Conservation (phyloP, 352 stramenopile species). For the Pythium plurisporium region DNA sequence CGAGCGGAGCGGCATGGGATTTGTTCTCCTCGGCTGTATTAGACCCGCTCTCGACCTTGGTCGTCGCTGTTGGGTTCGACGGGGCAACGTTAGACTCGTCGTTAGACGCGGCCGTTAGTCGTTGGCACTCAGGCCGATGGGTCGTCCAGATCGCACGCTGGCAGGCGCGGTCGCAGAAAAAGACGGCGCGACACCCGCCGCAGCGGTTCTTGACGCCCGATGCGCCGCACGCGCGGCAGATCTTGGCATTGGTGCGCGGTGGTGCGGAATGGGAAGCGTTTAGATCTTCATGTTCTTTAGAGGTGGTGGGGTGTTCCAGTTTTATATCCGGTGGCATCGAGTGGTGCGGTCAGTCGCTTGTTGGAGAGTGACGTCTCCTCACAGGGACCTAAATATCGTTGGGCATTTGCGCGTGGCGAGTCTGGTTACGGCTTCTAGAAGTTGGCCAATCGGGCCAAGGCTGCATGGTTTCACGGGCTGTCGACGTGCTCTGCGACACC, state of each 20-base stretch:
- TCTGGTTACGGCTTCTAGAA: constrained; percentile 18
- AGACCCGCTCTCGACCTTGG: too few species aligned
- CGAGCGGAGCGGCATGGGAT: too few species aligned
- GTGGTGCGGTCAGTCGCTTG: not conserved
- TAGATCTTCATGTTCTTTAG: constrained; percentile 13
- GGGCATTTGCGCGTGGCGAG: not conserved
- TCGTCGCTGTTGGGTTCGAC: too few species aligned
- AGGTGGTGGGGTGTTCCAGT: not conserved
- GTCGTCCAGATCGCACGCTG: constrained; percentile 56
- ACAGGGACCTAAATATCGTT: not conserved
- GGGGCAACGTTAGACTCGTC: not conserved
- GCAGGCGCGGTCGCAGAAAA: constrained; percentile 77
- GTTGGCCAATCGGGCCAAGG: constrained; percentile 11
- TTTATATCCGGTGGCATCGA: constrained; percentile 21
- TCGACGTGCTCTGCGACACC: constrained; percentile 13
- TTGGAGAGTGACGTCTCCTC: constrained; percentile 10
- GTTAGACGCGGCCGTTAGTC: not conserved
- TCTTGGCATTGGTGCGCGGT: constrained; percentile 15
- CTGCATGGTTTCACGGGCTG: constrained; percentile 3
- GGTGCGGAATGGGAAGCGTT: not conserved
- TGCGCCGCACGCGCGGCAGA: constrained; percentile 44
- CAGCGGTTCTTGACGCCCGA: constrained; percentile 60
- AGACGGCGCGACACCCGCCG: constrained; percentile 60
- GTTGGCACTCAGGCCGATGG: constrained; percentile 38
- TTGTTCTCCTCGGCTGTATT: too few species aligned